Conservation (phyloP, 257 asterid species). For the Solanum chmielewskii region DNA sequence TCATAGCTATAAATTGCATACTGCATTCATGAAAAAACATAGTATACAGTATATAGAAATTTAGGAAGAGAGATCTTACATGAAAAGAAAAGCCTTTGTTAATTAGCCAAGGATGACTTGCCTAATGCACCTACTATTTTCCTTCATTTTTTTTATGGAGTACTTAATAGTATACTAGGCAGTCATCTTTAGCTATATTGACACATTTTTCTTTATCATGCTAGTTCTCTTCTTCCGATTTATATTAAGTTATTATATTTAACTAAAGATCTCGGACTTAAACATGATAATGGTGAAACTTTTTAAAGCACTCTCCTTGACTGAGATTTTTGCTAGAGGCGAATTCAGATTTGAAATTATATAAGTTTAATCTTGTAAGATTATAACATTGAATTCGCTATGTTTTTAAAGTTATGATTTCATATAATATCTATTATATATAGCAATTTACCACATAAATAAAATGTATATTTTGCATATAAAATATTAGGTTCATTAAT, state of each 20-base stretch:
- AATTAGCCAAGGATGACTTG: slow-evolving; percentile 3
- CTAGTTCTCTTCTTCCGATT: neutral
- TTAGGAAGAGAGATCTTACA: neutral
- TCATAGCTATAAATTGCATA: neutral
- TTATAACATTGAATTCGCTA: neutral
- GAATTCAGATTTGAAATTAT: neutral
- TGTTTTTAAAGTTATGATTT: neutral
- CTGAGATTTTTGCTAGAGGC: neutral
- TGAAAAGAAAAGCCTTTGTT: neutral
- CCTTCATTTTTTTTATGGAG: neutral
- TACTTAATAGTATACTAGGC: neutral
- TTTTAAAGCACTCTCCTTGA: neutral
- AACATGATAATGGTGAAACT: neutral
- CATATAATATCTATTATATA: neutral
- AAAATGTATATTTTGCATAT: no score
- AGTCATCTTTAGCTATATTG: slow-evolving; percentile 2
- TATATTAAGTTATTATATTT: neutral
- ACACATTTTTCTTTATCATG: neutral
- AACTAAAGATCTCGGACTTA: neutral
- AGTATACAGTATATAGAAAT: neutral
- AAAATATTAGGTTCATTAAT: no score
- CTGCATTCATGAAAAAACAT: neutral
- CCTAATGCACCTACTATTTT: neutral
- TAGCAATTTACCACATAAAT: neutral
- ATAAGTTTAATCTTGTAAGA: neutral